phyloP scores from a whole-genome alignment of 1,284 basidiomycete species.

The Prillingera fragicola region DNA sequence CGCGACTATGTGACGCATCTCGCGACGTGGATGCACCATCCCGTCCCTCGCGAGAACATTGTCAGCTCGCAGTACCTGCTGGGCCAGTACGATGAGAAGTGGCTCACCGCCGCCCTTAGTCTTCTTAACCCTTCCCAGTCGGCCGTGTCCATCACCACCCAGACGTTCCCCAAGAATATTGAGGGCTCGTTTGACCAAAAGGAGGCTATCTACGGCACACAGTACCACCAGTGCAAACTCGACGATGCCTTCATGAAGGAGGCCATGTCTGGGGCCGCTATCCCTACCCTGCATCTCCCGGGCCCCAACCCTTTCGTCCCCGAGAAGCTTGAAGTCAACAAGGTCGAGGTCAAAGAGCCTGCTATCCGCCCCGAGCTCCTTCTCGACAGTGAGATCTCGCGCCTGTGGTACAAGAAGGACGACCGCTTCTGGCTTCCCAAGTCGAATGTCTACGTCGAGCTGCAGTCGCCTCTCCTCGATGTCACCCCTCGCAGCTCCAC shows the following conservation, averaged over 20 bases:
- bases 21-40: constrained; percentile 62
- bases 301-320: constrained; percentile 85
- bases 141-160: constrained; percentile 43
- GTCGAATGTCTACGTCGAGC: constrained; percentile 51
- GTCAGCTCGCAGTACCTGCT: constrained; percentile 69
- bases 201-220: constrained; percentile 77
- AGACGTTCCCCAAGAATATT: constrained; percentile 57
- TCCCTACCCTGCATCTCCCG: constrained; percentile 67
- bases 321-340: constrained; percentile 74
- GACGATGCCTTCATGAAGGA: constrained; percentile 60
- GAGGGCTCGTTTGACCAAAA: constrained; percentile 62
- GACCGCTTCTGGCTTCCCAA: constrained; percentile 92
- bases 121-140: constrained; percentile 59
- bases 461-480: constrained; percentile 45
- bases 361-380: constrained; percentile 69
- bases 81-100: constrained; percentile 69
- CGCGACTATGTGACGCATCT: constrained; percentile 76
- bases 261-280: constrained; percentile 60
- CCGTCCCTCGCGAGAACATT: constrained; percentile 69
- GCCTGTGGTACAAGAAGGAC: constrained; percentile 93
- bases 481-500: constrained; percentile 44
- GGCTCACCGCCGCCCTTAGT: constrained; percentile 62
- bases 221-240: constrained; percentile 66
- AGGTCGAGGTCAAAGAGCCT: constrained; percentile 62
- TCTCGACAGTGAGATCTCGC: constrained; percentile 62